Evolutionary conservation across 371 early-diverging fungal genomes (phyloP), one percentile per base, ranked within the genome.

Genomic region (Rhizopus arrhizus): DNA sequence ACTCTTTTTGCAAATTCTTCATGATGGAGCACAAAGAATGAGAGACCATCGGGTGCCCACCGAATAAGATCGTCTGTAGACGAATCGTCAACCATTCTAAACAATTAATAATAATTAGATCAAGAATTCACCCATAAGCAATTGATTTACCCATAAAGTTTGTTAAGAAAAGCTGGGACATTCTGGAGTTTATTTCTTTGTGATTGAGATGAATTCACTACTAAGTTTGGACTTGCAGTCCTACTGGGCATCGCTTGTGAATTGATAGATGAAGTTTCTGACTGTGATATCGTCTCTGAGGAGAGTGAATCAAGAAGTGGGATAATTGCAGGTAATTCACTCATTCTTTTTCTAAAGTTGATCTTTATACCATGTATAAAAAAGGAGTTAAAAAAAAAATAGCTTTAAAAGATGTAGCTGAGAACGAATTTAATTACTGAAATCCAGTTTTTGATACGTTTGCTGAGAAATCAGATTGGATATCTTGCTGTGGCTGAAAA

Each of bases 81-180:
- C 13, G 74, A 73, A 65, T 91, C 92, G 41, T 85, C 78, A 0
- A 93, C 89, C 87, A 93, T 91, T 57, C 87, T 61, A 38, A 43
- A 46, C 36, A 15, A 31, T 12, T 33, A 45, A 3, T 32, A 31
- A 3, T 40, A 52, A 36, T 49, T 41, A 36, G 10, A 53, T 53
- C 36, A n/a, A 40, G 32, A 33, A 13, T 15, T 11, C 52, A 28
- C n/a, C 3, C 32, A 22, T 29, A 6, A 61, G 47, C 12, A 45
- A 72, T 68, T 55, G 50, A 53, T 72, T 65, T 80, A 85, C 86
- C 81, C 83, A 84, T 92, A 93, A 5, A 94, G 84, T 73, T 95
- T 95, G 70, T 92, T 93, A 42, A 94, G 70, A 65, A 95, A 95
- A 1, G 92, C 92, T 0, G 94, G 92, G 22, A 94, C 91, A 46